Evolutionary conservation across 371 early-diverging fungal genomes (phyloP), one percentile per base, ranked within the genome.

Genomic region (Apophysomyces sp.): DNA sequence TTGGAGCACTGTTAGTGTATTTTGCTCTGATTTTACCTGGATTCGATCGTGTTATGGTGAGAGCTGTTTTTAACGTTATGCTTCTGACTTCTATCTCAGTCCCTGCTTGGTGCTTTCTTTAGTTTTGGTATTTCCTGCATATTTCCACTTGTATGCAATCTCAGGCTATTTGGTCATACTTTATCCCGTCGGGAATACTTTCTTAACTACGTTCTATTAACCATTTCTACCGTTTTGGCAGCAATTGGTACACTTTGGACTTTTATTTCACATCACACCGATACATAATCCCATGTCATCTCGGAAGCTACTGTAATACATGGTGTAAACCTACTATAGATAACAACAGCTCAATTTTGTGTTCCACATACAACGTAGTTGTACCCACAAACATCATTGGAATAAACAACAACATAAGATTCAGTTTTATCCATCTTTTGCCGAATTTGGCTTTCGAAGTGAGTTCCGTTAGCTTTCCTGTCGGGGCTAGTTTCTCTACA

Each of bases 51-150:
- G 72, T 88, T 6, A 85, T 89, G 82, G 78, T 1, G 34, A 34
- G 34, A 40, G 12, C 13, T 37, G 6, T 12, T 21, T n/a, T 36
- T 32, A 15, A 13, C 34, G 11, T 11, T 11, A 11, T 34, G 34
- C 4, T 34, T 34, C 34, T 34, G 34, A 34, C 34, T 11, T 34
- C 13, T 34, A 11, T 8, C 18, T 15, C 4, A 34, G 3, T 68
- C 84, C 2, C 40, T 89, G 26, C 67, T 90, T 11, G 91, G 91
- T 6, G 69, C 77, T 12, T 65, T 84, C 30, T 89, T 86, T 61
- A 72, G 76, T 34, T 81, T 87, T 55, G 68, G 76, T 1, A 77
- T 90, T 49, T 82, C 83, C 2, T 78, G 82, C 13, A 74, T 86
- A 0, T 80, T 89, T 52, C 91, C 91, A 21, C 32, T 65, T 7